These are phyloP conservation scores for Neopestalotiopsis sp. DNA, from an alignment of 2,329 filamentous ascomycete genomes.

Conservation along the genomic window DNA sequence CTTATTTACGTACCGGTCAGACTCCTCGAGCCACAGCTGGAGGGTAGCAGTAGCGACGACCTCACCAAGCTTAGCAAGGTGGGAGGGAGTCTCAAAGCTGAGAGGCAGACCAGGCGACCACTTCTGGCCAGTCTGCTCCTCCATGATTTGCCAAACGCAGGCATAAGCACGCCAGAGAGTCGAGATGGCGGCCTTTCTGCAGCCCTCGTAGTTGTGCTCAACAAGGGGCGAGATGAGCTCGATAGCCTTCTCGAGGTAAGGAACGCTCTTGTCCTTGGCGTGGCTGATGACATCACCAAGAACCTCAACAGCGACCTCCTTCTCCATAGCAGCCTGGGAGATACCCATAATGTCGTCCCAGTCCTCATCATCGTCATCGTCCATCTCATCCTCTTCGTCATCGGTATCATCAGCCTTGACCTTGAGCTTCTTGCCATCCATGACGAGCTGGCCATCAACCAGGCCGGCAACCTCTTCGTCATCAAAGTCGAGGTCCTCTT, in stretches of 20 bases:
- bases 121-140: conserved; percentile 78
- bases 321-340: conserved; percentile 90
- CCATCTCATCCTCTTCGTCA: conserved; percentile 65
- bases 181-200: conserved; percentile 88
- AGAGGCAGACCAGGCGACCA: conserved; percentile 90
- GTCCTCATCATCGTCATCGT: conserved; percentile 82
- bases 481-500: conserved; percentile 84
- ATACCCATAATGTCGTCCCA: conserved; percentile 85
- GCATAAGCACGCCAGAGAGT: conserved; percentile 94
- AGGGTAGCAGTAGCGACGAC: conserved; percentile 85
- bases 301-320: conserved; percentile 96
- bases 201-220: conserved; percentile 90
- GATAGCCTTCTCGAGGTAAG: conserved; percentile 86
- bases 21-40: conserved; percentile 85
- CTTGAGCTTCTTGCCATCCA: conserved; percentile 86
- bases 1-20: conserved; percentile 78
- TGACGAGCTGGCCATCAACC: conserved; percentile 55
- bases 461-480: conserved; percentile 55
- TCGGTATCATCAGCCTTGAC: conserved; percentile 61
- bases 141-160: conserved; percentile 85
- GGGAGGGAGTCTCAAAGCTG: conserved; percentile 76
- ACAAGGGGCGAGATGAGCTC: conserved; percentile 80
- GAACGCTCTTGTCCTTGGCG: conserved; percentile 58
- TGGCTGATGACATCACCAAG: conserved; percentile 87
- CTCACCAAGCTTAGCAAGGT: conserved; percentile 84